These are phyloP conservation scores for Poa pratensis DNA, from an alignment of 176 grass and related monocot species.

Conservation along the genomic window DNA sequence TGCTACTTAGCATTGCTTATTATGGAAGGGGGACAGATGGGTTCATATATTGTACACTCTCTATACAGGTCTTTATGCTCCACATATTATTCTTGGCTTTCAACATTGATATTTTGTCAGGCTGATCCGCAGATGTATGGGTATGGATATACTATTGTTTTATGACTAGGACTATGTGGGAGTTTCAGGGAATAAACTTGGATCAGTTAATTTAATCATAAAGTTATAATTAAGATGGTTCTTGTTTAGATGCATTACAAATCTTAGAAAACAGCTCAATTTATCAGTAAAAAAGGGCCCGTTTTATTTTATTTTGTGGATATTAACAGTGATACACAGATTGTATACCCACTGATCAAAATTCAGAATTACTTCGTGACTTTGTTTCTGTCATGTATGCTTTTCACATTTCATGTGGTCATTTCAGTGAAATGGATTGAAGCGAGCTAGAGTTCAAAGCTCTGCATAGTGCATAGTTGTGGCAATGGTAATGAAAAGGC, in stretches of 20 bases:
- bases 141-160: not conserved
- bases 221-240: slow-evolving; percentile 2
- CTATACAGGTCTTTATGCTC: not conserved
- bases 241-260: not conserved
- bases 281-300: not conserved
- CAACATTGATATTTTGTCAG: slow-evolving; percentile 9
- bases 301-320: slow-evolving; percentile 33
- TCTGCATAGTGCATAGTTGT: slow-evolving; percentile 58
- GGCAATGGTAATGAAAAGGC: slow-evolving; percentile 88
- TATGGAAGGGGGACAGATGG: not conserved
- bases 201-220: not conserved
- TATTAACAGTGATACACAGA: slow-evolving; percentile 9
- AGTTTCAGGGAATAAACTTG: slow-evolving; percentile 5
- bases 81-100: slow-evolving; percentile 3
- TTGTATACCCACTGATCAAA: not conserved
- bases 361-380: slow-evolving; percentile 13
- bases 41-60: not conserved
- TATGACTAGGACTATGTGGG: not conserved
- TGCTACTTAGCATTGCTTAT: not conserved
- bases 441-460: slow-evolving; percentile 97
- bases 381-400: slow-evolving; percentile 25
- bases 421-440: slow-evolving; percentile 99
- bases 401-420: slow-evolving; percentile 78
- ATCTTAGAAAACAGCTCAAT: slow-evolving; percentile 1
- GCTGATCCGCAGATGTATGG: not conserved